Evolutionary conservation across 2,329 filamentous ascomycete species (phyloP), one percentile per base, ranked within the genome.

Genomic region (Pyrenophora graminea): DNA sequence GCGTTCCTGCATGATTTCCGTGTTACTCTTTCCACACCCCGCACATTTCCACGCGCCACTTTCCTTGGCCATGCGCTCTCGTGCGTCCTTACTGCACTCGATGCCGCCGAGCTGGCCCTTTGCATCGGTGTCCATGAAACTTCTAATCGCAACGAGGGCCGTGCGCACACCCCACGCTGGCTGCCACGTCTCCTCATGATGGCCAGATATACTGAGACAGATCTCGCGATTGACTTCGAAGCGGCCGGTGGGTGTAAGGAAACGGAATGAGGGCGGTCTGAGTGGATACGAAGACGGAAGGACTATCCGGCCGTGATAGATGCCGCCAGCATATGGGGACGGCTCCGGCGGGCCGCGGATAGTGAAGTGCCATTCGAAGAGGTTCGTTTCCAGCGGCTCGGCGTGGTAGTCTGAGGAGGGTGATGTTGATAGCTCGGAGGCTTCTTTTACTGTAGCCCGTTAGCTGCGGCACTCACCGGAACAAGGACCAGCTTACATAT

Each of bases 321-420:
- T 84, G 40, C 94, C 94, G 27, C 81, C 78, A 38, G 85, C 84
- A 76, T 92, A 97, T 32, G 87, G 84, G 0, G 91, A 92, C 15
- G 83, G 82, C 27, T 84, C 80, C 0, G 93, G 93, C 0, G 93
- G 92, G 0, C 94, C 94, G 44, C 88, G 85, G n/a, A 99, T 81
- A 0, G 94, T 99, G 77, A 97, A 99, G 79, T 99, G 94, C 94
- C 94, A 99, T 76, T 97, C 92, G 76, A 96, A 96, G 46, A 99
- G 86, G 75, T 97, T 91, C 27, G 85, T 81, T 70, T 97, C 93
- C 56, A 93, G 84, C 0, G 94, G 94, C 3, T 86, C 81, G 34
- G 93, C 94, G 62, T 88, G 85, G 76, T 93, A 95, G 77, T 96
- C 91, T 46, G 89, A 80, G 2, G 90, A 94, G 4, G 93, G 91